Percentiles rank a stretch among this genome's conserved stretches.
Conservation (phyloP, 306 rosid genomes). For the Prinsepia uniflora region DNA sequence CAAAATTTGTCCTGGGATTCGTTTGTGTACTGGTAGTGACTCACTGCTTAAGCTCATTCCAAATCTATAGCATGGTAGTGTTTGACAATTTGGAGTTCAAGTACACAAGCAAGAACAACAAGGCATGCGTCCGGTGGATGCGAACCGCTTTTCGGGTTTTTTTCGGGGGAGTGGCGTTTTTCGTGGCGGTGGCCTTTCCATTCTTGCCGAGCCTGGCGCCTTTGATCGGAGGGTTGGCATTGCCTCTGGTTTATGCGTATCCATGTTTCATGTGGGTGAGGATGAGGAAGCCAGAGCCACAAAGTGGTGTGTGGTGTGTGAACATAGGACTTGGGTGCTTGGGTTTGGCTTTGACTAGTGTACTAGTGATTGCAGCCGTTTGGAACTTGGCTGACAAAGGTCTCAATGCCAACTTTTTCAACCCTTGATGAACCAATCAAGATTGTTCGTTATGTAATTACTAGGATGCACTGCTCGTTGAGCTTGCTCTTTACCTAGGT, state of each 20-base stretch:
- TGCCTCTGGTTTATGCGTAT: conserved; percentile 63
- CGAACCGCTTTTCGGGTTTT: conserved; percentile 37
- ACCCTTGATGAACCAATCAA: conserved; percentile 25
- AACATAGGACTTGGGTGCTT: conserved; percentile 47
- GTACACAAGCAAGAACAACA: conserved; percentile 41
- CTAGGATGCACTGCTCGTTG: no score
- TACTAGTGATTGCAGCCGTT: conserved; percentile 42
- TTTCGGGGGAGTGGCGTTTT: conserved; percentile 53
- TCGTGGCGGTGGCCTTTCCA: conserved; percentile 52
- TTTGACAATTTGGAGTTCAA: conserved; percentile 60
- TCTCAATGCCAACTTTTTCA: conserved; percentile 54
- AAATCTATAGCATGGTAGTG: conserved; percentile 59
- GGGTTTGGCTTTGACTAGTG: conserved; percentile 39
- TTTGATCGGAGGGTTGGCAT: conserved; percentile 47
- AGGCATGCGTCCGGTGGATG: conserved; percentile 35
- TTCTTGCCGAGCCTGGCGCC: conserved; percentile 48
- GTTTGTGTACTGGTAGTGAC: conserved; percentile 35
- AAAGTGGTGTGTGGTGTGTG: conserved; percentile 31
- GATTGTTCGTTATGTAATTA: background rate
- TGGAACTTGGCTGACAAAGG: conserved; percentile 39
- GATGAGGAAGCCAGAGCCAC: conserved; percentile 44
- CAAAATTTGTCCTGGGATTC: conserved; percentile 40
- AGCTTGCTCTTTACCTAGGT: no score
- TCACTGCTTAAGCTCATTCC: conserved; percentile 50
- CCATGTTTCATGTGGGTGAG: conserved; percentile 81